Conservation (phyloP, 768 basidiomycete genomes). For the Lactifluus rugatus region DNA sequence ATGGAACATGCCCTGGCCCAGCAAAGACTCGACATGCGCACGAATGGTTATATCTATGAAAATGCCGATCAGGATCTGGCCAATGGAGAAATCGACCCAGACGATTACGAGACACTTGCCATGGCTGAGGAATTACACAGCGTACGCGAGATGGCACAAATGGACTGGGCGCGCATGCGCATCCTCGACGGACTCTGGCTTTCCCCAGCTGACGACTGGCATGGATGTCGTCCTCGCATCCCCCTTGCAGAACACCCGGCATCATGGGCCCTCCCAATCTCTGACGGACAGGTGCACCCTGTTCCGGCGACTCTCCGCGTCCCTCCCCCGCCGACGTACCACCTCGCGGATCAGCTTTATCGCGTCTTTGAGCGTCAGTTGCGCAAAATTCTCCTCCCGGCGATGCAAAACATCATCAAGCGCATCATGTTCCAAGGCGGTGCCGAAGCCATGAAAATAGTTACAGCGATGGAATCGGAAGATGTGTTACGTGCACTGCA, state of each 20-base stretch:
- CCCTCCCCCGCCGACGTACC: constrained; percentile 49
- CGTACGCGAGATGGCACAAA: constrained; percentile 46
- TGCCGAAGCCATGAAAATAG: constrained; percentile 47
- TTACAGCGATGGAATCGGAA: constrained; percentile 46
- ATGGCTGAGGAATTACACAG: constrained; percentile 39
- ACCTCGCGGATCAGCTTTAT: constrained; percentile 57
- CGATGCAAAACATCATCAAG: constrained; percentile 61
- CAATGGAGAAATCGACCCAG: constrained; percentile 17
- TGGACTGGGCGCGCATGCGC: constrained; percentile 61
- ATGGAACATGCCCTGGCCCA: constrained; percentile 62
- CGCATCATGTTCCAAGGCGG: constrained; percentile 55
- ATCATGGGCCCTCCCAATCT: constrained; percentile 43
- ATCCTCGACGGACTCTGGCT: constrained; percentile 72
- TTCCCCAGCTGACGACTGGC: constrained; percentile 65
- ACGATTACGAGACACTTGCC: constrained; percentile 25
- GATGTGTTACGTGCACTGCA: constrained; percentile 50
- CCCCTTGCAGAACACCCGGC: constrained; percentile 39
- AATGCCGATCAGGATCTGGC: constrained; percentile 23
- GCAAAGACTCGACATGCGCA: constrained; percentile 28
- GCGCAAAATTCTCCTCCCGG: constrained; percentile 48
- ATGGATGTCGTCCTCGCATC: constrained; percentile 27
- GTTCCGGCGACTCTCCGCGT: constrained; percentile 36
- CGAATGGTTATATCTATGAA: constrained; percentile 28
- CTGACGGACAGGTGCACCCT: constrained; percentile 35
- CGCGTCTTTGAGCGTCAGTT: constrained; percentile 50